phyloP scores from a whole-genome alignment of 257 asterid species.

The Lycium ferocissimum region DNA sequence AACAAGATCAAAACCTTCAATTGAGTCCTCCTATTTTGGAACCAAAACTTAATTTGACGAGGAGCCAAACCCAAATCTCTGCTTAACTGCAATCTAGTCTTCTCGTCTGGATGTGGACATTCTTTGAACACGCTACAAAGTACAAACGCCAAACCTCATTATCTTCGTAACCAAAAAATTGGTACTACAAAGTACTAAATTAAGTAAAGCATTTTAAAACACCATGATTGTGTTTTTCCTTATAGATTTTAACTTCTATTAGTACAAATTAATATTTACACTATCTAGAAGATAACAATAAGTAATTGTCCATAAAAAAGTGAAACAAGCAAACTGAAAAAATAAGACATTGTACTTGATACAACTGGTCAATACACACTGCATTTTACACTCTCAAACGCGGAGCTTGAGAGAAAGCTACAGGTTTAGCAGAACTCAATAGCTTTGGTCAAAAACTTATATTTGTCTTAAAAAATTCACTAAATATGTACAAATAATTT shows the following conservation, averaged over 20 bases:
- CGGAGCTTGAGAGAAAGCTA: too few relatives aligned
- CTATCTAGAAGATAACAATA: not conserved
- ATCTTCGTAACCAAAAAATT: not conserved
- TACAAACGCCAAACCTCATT: constrained; percentile 45
- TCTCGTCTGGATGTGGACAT: constrained; percentile 96
- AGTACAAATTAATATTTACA: not conserved
- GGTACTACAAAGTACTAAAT: constrained; percentile 19
- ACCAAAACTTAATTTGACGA: constrained; percentile 96
- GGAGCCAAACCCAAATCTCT: constrained; percentile 87
- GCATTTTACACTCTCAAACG: not conserved
- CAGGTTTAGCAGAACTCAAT: too few relatives aligned
- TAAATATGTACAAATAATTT: too few relatives aligned
- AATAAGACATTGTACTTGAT: not conserved
- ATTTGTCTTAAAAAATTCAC: too few relatives aligned
- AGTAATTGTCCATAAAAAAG: not conserved
- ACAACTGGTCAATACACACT: not conserved
- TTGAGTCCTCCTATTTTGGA: constrained; percentile 94
- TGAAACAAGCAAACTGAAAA: not conserved
- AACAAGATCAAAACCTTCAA: constrained; percentile 66
- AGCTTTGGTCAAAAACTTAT: too few relatives aligned
- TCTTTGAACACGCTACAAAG: constrained; percentile 58
- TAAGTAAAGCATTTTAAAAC: not conserved
- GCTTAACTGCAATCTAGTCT: constrained; percentile 77
- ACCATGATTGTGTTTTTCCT: not conserved
- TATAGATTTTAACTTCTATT: not conserved